Conservation (phyloP, 495 filamentous ascomycete species). For the Penicillium canariense region DNA sequence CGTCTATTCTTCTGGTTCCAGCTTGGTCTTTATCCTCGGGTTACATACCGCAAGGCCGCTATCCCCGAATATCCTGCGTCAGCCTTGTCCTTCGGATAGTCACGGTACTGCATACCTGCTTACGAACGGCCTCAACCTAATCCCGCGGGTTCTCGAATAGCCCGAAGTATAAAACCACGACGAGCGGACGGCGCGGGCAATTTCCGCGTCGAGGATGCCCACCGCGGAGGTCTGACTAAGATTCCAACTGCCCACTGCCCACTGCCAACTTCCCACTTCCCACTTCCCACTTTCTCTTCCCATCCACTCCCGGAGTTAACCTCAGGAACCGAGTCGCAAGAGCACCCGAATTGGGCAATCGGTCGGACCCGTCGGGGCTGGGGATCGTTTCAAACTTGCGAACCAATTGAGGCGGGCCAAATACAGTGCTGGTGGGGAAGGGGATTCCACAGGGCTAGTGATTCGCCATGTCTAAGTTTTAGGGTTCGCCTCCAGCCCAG, state of each 20-base stretch:
- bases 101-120: not conserved
- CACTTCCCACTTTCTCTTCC: not conserved
- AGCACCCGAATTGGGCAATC: slow-evolving; percentile 15
- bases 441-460: not conserved
- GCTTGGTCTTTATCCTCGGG: too few relatives aligned
- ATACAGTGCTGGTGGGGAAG: too few relatives aligned
- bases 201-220: not conserved
- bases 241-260: not conserved
- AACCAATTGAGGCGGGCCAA: not conserved
- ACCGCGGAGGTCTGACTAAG: not conserved
- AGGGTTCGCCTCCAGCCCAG: slow-evolving; percentile 11
- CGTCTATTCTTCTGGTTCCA: not conserved
- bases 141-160: too few relatives aligned
- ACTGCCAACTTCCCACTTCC: not conserved
- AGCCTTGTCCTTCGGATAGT: too few relatives aligned
- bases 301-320: too few relatives aligned
- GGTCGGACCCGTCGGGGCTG: slow-evolving; percentile 15
- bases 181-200: not conserved
- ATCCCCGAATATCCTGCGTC: too few relatives aligned
- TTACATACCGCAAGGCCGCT: too few relatives aligned
- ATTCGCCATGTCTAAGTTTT: slow-evolving; percentile 25
- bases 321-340: slow-evolving; percentile 7
- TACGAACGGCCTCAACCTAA: too few relatives aligned
- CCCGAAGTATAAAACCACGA: too few relatives aligned
- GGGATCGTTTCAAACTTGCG: not conserved